phyloP scores from a whole-genome alignment of 768 basidiomycete species.

The Trametes sanguinea region DNA sequence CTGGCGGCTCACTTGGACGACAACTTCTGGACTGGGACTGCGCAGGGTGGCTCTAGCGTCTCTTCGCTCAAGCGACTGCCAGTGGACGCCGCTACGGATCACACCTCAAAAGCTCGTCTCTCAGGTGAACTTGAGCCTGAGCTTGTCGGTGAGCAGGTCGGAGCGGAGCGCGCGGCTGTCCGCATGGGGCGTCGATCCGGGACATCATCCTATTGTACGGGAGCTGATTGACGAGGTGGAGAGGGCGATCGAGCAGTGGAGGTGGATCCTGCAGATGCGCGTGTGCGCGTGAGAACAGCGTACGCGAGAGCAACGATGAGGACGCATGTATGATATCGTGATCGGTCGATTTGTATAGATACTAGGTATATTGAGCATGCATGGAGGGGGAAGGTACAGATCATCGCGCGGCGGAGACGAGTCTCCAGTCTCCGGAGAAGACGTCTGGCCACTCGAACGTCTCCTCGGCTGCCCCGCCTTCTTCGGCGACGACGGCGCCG shows the following conservation, averaged over 20 bases:
- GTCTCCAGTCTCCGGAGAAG: constrained; percentile 33
- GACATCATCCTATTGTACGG: constrained; percentile 18
- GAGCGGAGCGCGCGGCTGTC: constrained; percentile 11
- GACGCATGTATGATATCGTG: too few species aligned
- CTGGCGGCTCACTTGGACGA: background rate
- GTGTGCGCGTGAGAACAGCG: background rate
- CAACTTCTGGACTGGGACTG: background rate
- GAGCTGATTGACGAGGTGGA: constrained; percentile 15
- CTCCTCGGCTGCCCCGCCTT: constrained; percentile 28
- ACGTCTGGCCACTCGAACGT: constrained; percentile 35
- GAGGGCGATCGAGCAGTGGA: constrained; percentile 19
- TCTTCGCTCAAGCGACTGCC: background rate
- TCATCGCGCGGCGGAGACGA: background rate
- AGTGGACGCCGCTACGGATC: constrained; percentile 3
- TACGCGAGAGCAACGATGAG: background rate
- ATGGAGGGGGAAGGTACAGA: too few species aligned
- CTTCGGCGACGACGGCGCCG: constrained; percentile 23
- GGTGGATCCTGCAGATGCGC: background rate
- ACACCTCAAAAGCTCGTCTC: background rate
- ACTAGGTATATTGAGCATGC: too few species aligned
- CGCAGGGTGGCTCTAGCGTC: background rate
- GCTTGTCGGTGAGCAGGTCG: constrained; percentile 2
- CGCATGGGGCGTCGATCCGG: constrained; percentile 10
- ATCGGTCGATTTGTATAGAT: background rate
- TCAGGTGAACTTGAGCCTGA: background rate